Evolutionary conservation across 2,329 filamentous ascomycete genomes (phyloP).

Genomic region (Cordyceps pruinosa): DNA sequence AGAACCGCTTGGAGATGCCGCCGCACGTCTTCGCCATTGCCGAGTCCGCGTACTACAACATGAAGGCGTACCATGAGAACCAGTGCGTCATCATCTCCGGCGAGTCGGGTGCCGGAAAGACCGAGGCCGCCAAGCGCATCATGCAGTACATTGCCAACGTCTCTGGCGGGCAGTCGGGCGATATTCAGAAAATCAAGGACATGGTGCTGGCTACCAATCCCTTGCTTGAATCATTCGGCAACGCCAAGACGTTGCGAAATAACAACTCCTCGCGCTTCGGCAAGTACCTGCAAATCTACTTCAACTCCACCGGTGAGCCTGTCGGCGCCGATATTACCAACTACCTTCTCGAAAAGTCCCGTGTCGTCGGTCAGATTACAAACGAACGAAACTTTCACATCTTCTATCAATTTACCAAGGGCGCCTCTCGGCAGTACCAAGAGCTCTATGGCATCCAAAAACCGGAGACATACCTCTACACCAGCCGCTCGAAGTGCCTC

Average conservation of each 20-base stretch:
- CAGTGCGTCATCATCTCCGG: slow-evolving; percentile 99
- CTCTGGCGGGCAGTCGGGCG: slow-evolving; percentile 74
- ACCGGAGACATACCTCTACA: slow-evolving; percentile 89
- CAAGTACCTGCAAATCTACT: slow-evolving; percentile 96
- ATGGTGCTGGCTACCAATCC: slow-evolving; percentile 99
- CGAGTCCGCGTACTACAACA: slow-evolving; percentile 96
- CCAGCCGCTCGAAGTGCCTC: slow-evolving; percentile 87
- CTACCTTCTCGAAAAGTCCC: slow-evolving; percentile 89
- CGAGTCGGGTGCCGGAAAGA: slow-evolving; percentile 97
- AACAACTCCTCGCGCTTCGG: slow-evolving; percentile 99
- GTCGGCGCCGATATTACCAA: slow-evolving; percentile 97
- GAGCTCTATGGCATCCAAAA: slow-evolving; percentile 85
- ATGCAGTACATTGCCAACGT: slow-evolving; percentile 99
- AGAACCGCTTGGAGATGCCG: slow-evolving; percentile 91
- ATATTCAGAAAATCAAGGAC: slow-evolving; percentile 95
- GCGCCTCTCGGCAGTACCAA: slow-evolving; percentile 78
- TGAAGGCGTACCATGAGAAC: slow-evolving; percentile 99
- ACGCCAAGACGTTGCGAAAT: slow-evolving; percentile 94
- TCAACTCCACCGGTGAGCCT: slow-evolving; percentile 85
- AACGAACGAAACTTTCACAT: slow-evolving; percentile 99
- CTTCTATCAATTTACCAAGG: slow-evolving; percentile 98
- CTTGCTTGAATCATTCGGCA: slow-evolving; percentile 93
- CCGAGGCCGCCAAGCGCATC: slow-evolving; percentile 93
- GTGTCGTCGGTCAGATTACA: slow-evolving; percentile 88
- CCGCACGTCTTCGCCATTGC: slow-evolving; percentile 97